Evolutionary conservation across 495 filamentous ascomycete genomes (phyloP).

Genomic region (Xylaria bambusicola): DNA sequence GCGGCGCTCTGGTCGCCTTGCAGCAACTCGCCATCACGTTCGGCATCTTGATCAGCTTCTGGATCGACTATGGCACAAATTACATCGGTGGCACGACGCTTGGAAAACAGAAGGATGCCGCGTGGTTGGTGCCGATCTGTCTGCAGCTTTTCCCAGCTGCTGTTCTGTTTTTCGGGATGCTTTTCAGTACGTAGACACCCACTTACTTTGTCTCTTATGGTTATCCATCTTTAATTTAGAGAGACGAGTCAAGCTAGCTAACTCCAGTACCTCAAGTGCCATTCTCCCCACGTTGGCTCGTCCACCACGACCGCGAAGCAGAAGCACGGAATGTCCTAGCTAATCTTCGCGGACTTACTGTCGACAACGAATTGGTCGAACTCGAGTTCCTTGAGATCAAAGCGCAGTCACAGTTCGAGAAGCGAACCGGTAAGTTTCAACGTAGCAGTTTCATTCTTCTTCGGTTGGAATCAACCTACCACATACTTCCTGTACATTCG

Average conservation of each 20-base stretch:
- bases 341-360: conserved; percentile 59
- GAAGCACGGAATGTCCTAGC: conserved; percentile 71
- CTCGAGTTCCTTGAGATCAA: conserved; percentile 83
- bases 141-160: conserved; percentile 63
- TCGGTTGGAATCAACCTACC: not conserved
- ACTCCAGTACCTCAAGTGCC: conserved; percentile 55
- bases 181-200: conserved; percentile 48
- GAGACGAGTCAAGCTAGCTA: not conserved
- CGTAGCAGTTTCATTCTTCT: not conserved
- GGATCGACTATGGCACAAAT: conserved; percentile 78
- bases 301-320: conserved; percentile 70
- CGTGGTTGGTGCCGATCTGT: conserved; percentile 69
- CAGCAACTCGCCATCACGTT: conserved; percentile 83
- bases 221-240: not conserved
- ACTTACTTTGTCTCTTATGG: not conserved
- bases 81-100: conserved; percentile 71
- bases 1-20: conserved; percentile 71
- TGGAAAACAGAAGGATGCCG: conserved; percentile 63
- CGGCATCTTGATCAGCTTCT: conserved; percentile 82
- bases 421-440: conserved; percentile 51
- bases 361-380: conserved; percentile 66
- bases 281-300: conserved; percentile 78
- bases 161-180: conserved; percentile 66
- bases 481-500: not conserved
- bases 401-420: conserved; percentile 77